Evolutionary conservation across 78 protist genomes (phyloP).

Genomic region (Dictyostelium firmibasis): DNA sequence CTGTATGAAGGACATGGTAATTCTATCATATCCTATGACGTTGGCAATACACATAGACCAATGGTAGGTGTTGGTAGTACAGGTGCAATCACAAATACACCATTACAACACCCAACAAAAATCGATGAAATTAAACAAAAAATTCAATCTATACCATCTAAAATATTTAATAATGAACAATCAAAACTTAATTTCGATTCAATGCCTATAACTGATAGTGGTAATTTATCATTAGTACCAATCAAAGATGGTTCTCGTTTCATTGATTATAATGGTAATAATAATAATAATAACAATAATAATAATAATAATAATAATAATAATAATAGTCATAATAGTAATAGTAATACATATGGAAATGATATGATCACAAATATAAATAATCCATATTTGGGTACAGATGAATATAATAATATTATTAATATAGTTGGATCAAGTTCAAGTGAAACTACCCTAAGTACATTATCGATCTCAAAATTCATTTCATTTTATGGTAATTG

Average conservation of each 20-base stretch:
- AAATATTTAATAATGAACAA: background rate
- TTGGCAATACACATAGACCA: background rate
- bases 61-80: slow-evolving; percentile 17
- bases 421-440: background rate
- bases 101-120: slow-evolving; percentile 24
- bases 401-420: background rate
- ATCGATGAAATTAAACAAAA: slow-evolving; percentile 38
- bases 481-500: background rate
- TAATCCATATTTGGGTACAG: background rate
- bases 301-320: background rate
- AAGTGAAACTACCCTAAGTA: background rate
- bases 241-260: slow-evolving; percentile 36
- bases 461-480: background rate
- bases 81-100: slow-evolving; percentile 61
- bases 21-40: background rate
- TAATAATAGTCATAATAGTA: too few species aligned
- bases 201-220: background rate
- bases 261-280: background rate
- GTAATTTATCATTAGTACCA: slow-evolving; percentile 2
- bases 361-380: background rate
- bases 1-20: background rate
- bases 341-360: background rate
- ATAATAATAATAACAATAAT: background rate
- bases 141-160: background rate
- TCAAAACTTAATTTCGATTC: background rate